These are phyloP conservation scores for Metschnikowia lachancei DNA, from an alignment of 805 yeast genomes.

Conservation along the genomic window DNA sequence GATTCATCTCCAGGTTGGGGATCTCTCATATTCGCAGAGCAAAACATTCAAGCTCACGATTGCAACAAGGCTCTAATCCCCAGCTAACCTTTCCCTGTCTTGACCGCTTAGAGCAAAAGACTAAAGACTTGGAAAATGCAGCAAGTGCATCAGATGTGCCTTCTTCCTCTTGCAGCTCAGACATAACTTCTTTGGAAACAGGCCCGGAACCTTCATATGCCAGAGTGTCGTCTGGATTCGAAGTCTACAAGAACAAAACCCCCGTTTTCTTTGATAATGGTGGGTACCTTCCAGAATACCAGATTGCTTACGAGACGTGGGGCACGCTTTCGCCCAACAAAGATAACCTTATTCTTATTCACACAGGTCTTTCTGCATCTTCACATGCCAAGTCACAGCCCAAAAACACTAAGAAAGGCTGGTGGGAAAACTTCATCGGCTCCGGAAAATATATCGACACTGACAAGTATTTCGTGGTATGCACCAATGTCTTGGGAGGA, in stretches of 20 bases:
- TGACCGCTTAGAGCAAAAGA: slow-evolving; percentile 66
- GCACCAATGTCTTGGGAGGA: slow-evolving; percentile 92
- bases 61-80: slow-evolving; percentile 47
- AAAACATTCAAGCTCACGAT: slow-evolving; percentile 4
- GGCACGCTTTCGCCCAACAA: slow-evolving; percentile 62
- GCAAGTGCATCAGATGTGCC: slow-evolving; percentile 16
- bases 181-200: slow-evolving; percentile 45
- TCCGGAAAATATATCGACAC: slow-evolving; percentile 81
- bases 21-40: background rate
- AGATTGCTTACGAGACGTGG: slow-evolving; percentile 94
- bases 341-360: slow-evolving; percentile 75
- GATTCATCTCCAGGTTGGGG: background rate
- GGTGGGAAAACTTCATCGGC: slow-evolving; percentile 97
- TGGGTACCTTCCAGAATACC: slow-evolving; percentile 66
- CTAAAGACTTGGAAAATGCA: slow-evolving; percentile 30
- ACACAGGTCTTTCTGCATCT: slow-evolving; percentile 90
- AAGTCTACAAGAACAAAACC: slow-evolving; percentile 49
- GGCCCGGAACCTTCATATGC: slow-evolving; percentile 89
- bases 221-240: slow-evolving; percentile 63
- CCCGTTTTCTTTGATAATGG: slow-evolving; percentile 82
- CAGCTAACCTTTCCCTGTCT: slow-evolving; percentile 81
- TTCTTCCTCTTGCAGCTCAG: slow-evolving; percentile 5
- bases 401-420: slow-evolving; percentile 69
- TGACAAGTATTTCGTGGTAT: slow-evolving; percentile 72
- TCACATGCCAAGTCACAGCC: slow-evolving; percentile 87